A percentile compares a stretch with the other conserved stretches of the same genome.
Evolutionary conservation across 2,329 filamentous ascomycete species (phyloP).

Genomic region (Colletotrichum sp.): DNA sequence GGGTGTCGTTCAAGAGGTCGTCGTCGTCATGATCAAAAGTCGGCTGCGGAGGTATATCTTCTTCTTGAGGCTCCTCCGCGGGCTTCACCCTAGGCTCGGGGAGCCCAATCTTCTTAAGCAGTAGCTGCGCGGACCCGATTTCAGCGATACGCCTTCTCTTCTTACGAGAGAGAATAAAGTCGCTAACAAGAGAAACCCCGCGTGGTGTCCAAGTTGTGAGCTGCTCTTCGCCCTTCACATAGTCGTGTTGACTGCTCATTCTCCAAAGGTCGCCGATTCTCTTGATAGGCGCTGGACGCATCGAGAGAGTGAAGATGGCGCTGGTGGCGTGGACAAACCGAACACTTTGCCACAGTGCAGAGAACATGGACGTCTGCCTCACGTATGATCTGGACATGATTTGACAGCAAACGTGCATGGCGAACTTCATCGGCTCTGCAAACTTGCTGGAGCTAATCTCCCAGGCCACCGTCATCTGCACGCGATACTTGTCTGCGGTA

Average conservation of each 20-base stretch:
- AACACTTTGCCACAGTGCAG: slow-evolving; percentile 83
- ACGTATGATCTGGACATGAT: slow-evolving; percentile 85
- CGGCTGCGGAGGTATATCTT: slow-evolving; percentile 38
- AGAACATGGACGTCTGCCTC: slow-evolving; percentile 85
- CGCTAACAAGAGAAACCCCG: slow-evolving; percentile 88
- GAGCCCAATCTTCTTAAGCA: slow-evolving; percentile 64
- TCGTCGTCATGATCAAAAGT: slow-evolving; percentile 58
- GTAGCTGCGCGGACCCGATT: slow-evolving; percentile 75
- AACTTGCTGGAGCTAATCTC: slow-evolving; percentile 84
- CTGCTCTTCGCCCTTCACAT: slow-evolving; percentile 93
- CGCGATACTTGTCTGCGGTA: slow-evolving; percentile 89
- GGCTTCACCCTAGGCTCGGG: slow-evolving; percentile 44
- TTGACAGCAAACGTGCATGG: slow-evolving; percentile 80
- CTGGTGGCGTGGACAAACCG: slow-evolving; percentile 88
- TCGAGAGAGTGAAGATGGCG: slow-evolving; percentile 83
- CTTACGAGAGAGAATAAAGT: slow-evolving; percentile 80
- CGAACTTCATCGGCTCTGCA: slow-evolving; percentile 87
- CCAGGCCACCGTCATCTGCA: slow-evolving; percentile 88
- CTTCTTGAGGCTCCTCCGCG: slow-evolving; percentile 38
- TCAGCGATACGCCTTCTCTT: slow-evolving; percentile 78
- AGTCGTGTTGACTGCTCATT: slow-evolving; percentile 93
- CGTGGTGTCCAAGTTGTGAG: slow-evolving; percentile 86
- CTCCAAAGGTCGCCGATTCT: slow-evolving; percentile 93
- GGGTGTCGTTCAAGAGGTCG: slow-evolving; percentile 63
- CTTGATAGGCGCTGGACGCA: slow-evolving; percentile 90